These are phyloP conservation scores for Solanum paucissectum DNA, from an alignment of 257 asterid genomes.

Conservation along the genomic window DNA sequence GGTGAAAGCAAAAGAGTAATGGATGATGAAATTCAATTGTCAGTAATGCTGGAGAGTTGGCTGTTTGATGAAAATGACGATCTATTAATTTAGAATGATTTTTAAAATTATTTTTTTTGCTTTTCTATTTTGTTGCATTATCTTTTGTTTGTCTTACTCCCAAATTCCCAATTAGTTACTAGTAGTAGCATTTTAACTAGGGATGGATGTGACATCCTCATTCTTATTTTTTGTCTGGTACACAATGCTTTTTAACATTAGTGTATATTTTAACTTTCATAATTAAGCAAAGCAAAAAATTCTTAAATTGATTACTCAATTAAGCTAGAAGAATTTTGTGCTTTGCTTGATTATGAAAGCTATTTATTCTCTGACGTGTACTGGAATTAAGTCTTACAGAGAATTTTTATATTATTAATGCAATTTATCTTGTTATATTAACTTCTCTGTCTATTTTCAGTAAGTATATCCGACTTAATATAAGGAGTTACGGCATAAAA, in stretches of 20 bases:
- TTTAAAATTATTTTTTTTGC: neutral
- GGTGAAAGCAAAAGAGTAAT: slow-evolving; percentile 35
- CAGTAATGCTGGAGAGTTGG: slow-evolving; percentile 58
- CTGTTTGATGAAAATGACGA: slow-evolving; percentile 38
- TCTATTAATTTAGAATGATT: slow-evolving; percentile 22
- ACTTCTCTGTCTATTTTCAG: neutral
- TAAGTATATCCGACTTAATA: neutral
- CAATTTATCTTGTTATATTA: neutral
- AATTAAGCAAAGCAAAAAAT: neutral
- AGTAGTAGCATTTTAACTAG: neutral
- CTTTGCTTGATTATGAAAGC: neutral
- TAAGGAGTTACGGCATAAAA: neutral
- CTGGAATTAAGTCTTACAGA: neutral
- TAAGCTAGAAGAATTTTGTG: neutral
- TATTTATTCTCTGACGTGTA: neutral
- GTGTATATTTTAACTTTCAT: neutral
- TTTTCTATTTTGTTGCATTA: neutral
- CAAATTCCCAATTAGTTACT: neutral
- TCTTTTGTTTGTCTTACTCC: neutral
- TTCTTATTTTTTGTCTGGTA: neutral
- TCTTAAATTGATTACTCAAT: neutral
- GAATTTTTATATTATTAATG: neutral
- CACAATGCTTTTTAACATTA: neutral
- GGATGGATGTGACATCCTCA: neutral
- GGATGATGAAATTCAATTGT: slow-evolving; percentile 23